These are phyloP conservation scores for Aureobasidium sp. DNA, from an alignment of 2,329 filamentous ascomycete species.

Conservation along the genomic window DNA sequence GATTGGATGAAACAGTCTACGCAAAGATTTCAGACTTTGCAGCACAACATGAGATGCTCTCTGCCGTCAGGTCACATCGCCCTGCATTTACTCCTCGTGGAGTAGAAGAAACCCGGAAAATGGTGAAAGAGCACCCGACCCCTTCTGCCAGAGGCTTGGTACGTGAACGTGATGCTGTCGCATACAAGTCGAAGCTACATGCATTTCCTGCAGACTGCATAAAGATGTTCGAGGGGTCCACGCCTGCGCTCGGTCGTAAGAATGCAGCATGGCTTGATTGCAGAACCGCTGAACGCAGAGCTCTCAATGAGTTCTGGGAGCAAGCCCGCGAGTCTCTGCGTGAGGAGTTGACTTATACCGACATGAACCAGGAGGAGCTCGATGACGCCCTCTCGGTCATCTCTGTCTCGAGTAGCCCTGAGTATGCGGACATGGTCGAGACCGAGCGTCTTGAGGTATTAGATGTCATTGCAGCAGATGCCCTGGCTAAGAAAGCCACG, in stretches of 20 bases:
- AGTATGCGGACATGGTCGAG: neutral
- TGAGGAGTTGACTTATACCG: neutral
- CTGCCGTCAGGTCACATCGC: neutral
- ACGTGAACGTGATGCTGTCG: neutral
- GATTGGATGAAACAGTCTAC: slow-evolving; percentile 1
- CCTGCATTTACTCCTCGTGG: neutral
- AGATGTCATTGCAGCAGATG: neutral
- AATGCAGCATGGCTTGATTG: neutral
- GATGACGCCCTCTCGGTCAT: neutral
- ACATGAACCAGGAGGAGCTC: neutral
- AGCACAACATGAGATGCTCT: slow-evolving; percentile 5
- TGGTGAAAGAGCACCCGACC: neutral
- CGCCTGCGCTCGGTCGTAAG: neutral
- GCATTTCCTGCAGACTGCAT: neutral
- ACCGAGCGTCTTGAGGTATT: neutral
- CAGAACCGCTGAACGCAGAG: neutral
- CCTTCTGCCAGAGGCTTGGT: neutral
- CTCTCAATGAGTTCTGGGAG: neutral
- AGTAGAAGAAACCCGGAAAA: neutral
- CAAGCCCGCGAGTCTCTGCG: neutral
- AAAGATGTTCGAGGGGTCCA: neutral
- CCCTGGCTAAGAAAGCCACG: neutral
- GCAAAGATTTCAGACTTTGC: slow-evolving; percentile 2
- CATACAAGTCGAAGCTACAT: neutral
- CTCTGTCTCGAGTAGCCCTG: neutral